Conservation (phyloP, 257 asterid genomes). For the Nicotiana obtusifolia region DNA sequence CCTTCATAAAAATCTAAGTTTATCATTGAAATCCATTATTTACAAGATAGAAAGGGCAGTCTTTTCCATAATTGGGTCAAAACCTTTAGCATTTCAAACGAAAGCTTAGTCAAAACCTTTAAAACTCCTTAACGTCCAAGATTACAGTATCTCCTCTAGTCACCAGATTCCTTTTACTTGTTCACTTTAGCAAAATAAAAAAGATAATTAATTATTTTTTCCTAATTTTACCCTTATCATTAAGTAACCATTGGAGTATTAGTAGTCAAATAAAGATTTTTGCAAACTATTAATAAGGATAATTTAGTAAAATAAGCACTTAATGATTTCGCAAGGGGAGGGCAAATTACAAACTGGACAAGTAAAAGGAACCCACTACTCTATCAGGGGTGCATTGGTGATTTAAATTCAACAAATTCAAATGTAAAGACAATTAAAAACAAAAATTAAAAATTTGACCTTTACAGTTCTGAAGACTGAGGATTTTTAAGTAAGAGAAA, state of each 20-base stretch:
- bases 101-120: background rate
- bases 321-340: too few relatives aligned
- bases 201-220: too few relatives aligned
- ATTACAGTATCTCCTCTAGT: background rate
- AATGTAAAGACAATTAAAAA: background rate
- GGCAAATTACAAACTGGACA: too few relatives aligned
- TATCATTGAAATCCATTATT: background rate
- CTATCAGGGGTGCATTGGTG: too few relatives aligned
- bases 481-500: conserved; percentile 50
- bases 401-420: too few relatives aligned
- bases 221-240: too few relatives aligned
- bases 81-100: background rate
- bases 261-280: too few relatives aligned
- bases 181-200: too few relatives aligned
- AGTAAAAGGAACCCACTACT: too few relatives aligned
- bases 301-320: too few relatives aligned
- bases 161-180: background rate
- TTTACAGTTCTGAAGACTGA: conserved; percentile 67
- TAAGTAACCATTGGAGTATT: too few relatives aligned
- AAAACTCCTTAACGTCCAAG: background rate
- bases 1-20: background rate
- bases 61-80: background rate
- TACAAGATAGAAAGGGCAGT: background rate
- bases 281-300: too few relatives aligned
- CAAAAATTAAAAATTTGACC: conserved; percentile 23